Base-by-base conservation (phyloP, 225 moss, liverwort and hornwort genomes). In the Straminergon stramineum region DNA sequence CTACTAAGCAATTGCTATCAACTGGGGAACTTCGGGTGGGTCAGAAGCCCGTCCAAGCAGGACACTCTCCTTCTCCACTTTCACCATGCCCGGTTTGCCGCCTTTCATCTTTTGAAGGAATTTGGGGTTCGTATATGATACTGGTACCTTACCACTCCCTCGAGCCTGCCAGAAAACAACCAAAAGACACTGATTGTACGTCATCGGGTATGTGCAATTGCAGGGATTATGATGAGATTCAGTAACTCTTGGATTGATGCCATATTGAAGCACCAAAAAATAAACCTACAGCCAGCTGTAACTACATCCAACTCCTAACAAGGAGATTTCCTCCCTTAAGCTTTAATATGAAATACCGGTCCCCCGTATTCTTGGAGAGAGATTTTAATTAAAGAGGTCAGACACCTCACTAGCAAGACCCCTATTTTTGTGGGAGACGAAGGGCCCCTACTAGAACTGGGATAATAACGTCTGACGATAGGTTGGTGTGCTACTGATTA, bases 51-150 rank as follows among this genome's bases (percentile, higher is more conserved):
- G 43, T 21, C 94, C 93, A 61, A 94, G 90, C 61, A 92, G 45
- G 53, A 94, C 93, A 75, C 28, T 93, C 90, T 94, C 94, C 87
- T 92, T 94, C 90, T 94, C 94, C 92, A 94, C 90, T 90, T 85
- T 92, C 84, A 94, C 94, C 92, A 93, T 93, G 57, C 93, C 94
- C 17, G 82, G 91, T 84, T 92, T 93, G 68, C 85, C 90, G 57
- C 94, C 94, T 87, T 93, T 94, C 91, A 95, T 75, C 82, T 90
- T 95, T 84, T 93, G 90, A 74, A 95, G 90, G 75, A 91, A 82
- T 58, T 93, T 95, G 75, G 86, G 90, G 68, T 85, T 95, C 45
- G 93, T 95, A 66, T 90, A 93, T 14, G 92, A 93, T 39, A 95
- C 93, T 11, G 93, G 87, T 76, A 93, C 94, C 81, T 95, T 95